phyloP scores from a whole-genome alignment of 768 basidiomycete genomes.

The Suillus americanus region DNA sequence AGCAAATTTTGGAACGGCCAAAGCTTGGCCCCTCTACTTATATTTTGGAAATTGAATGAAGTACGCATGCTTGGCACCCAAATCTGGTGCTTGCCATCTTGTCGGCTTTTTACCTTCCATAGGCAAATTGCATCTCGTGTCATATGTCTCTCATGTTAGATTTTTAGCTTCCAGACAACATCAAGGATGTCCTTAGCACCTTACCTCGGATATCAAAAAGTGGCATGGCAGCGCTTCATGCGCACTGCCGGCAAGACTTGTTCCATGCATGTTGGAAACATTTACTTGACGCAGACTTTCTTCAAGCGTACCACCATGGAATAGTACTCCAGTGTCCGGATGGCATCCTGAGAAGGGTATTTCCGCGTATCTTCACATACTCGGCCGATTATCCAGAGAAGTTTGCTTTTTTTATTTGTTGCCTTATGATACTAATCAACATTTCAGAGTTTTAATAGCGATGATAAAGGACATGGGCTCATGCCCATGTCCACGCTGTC shows the following conservation, averaged over 20 bases:
- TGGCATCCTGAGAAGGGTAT: not conserved
- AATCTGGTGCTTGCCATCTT: constrained; percentile 18
- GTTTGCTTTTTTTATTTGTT: not conserved
- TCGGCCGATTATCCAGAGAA: constrained; percentile 17
- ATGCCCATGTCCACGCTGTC: constrained; percentile 25
- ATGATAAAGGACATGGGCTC: constrained; percentile 17
- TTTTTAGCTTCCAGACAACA: constrained; percentile 15
- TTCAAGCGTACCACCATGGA: too few relatives aligned
- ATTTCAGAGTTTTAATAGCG: constrained; percentile 19
- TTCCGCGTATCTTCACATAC: not conserved
- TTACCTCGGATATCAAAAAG: not conserved
- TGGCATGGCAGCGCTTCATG: constrained; percentile 2
- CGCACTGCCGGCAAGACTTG: constrained; percentile 10
- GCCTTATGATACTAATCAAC: constrained; percentile 8
- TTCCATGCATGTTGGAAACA: too few relatives aligned
- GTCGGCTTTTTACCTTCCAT: constrained; percentile 21
- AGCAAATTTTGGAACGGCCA: constrained; percentile 16
- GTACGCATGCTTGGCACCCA: constrained; percentile 8
- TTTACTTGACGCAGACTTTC: too few relatives aligned
- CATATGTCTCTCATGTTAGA: accelerated
- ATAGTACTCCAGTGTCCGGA: not conserved
- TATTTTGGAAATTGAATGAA: constrained; percentile 8
- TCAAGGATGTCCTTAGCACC: constrained; percentile 12
- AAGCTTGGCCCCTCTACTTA: constrained; percentile 17
- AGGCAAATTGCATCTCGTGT: not conserved